Evolutionary conservation across 2,329 filamentous ascomycete genomes (phyloP).

Genomic region (Rhinocladiella similis): DNA sequence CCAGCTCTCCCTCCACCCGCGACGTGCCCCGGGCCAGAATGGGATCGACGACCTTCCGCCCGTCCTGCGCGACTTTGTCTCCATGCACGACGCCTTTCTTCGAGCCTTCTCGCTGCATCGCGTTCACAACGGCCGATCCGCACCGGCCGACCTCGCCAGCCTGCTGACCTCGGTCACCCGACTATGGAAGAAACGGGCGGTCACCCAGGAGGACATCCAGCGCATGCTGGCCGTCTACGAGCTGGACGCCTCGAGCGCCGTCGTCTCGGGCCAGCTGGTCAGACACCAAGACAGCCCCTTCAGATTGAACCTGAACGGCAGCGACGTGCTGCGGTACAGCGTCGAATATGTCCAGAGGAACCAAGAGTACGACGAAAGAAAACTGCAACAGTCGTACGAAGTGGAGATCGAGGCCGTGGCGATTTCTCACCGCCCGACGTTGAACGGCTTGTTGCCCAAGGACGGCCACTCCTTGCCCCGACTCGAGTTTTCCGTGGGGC

Average conservation of each 20-base stretch:
- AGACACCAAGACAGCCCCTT: slow-evolving; percentile 34
- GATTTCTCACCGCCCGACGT: slow-evolving; percentile 41
- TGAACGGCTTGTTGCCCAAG: slow-evolving; percentile 29
- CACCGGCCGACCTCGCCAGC: slow-evolving; percentile 63
- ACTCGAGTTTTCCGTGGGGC: slow-evolving; percentile 30
- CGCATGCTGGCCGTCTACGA: slow-evolving; percentile 65
- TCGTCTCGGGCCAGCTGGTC: slow-evolving; percentile 6
- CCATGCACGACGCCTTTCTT: slow-evolving; percentile 65
- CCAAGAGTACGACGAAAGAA: slow-evolving; percentile 43
- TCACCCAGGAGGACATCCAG: slow-evolving; percentile 65
- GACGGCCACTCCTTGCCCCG: slow-evolving; percentile 38
- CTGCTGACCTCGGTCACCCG: slow-evolving; percentile 65
- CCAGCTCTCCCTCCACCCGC: slow-evolving; percentile 16
- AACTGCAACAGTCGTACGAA: slow-evolving; percentile 53
- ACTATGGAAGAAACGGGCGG: slow-evolving; percentile 70
- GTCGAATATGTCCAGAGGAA: slow-evolving; percentile 23
- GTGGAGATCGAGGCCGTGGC: slow-evolving; percentile 46
- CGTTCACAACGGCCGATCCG: slow-evolving; percentile 64
- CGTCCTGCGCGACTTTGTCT: slow-evolving; percentile 18
- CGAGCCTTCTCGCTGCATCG: slow-evolving; percentile 68
- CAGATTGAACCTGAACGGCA: slow-evolving; percentile 43
- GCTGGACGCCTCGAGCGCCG: neutral
- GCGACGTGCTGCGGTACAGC: slow-evolving; percentile 28
- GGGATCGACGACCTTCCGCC: slow-evolving; percentile 13
- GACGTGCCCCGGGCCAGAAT: neutral